Conservation (phyloP, 805 yeast species). For the Kodamaea leandrae region DNA sequence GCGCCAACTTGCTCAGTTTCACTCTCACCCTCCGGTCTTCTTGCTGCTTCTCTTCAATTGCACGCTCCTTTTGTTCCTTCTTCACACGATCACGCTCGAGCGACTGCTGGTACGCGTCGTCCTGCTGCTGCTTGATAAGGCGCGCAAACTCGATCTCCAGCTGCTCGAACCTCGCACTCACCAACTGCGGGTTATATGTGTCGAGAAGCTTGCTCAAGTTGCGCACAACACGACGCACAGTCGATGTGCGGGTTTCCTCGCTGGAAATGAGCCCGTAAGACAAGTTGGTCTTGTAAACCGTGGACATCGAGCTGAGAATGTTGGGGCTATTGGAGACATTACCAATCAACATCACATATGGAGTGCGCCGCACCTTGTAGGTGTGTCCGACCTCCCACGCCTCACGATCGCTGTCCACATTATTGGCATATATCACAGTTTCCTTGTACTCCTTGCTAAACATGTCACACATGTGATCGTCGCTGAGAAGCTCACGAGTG, state of each 20-base stretch:
- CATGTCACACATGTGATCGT: slow-evolving; percentile 18
- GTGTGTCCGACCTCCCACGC: slow-evolving; percentile 35
- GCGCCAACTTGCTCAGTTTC: slow-evolving; percentile 2
- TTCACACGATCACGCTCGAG: slow-evolving; percentile 52
- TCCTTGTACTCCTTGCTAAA: slow-evolving; percentile 23
- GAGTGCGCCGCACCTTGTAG: slow-evolving; percentile 29
- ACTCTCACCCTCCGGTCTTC: slow-evolving; percentile 11
- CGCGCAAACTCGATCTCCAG: slow-evolving; percentile 41
- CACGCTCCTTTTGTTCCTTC: slow-evolving; percentile 41
- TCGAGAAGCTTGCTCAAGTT: slow-evolving; percentile 26
- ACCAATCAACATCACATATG: slow-evolving; percentile 38
- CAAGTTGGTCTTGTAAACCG: slow-evolving; percentile 33
- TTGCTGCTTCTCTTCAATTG: slow-evolving; percentile 13
- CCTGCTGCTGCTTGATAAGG: slow-evolving; percentile 40
- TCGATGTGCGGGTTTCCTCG: slow-evolving; percentile 16
- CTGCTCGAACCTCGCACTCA: slow-evolving; percentile 36
- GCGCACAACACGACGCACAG: slow-evolving; percentile 24
- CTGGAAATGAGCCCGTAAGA: slow-evolving; percentile 16
- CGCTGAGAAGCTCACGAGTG: slow-evolving; percentile 13
- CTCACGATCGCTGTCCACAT: slow-evolving; percentile 34
- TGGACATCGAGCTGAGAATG: slow-evolving; percentile 39
- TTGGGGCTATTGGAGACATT: slow-evolving; percentile 36
- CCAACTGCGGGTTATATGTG: slow-evolving; percentile 38
- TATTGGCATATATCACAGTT: slow-evolving; percentile 27
- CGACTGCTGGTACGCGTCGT: slow-evolving; percentile 41